phyloP scores from a whole-genome alignment of 176 grass and related monocot species.

The Carex parvula region DNA sequence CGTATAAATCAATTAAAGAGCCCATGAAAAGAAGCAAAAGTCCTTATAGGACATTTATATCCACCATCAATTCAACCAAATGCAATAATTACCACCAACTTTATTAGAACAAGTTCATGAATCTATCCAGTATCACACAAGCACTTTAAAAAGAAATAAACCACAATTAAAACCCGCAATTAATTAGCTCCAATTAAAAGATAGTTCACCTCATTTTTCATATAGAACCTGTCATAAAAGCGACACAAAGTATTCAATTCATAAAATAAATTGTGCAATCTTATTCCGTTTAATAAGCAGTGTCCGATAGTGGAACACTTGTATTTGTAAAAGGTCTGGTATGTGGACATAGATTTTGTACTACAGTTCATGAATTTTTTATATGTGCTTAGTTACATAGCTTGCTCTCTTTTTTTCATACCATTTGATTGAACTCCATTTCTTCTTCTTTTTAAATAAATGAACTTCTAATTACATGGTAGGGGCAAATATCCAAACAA shows the following conservation, averaged over 20 bases:
- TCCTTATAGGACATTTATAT: slow-evolving; percentile 21
- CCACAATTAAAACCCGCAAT: background rate
- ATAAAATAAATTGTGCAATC: background rate
- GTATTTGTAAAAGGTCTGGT: background rate
- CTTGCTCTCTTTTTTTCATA: background rate
- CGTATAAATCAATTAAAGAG: slow-evolving; percentile 1
- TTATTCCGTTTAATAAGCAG: background rate
- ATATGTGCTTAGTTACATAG: background rate
- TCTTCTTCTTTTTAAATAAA: background rate
- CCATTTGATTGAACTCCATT: background rate
- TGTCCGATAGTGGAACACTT: background rate
- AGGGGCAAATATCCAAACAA: background rate
- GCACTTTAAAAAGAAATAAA: background rate
- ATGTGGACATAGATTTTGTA: background rate
- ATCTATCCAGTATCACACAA: slow-evolving; percentile 2
- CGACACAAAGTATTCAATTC: background rate
- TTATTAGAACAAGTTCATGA: slow-evolving; percentile 13
- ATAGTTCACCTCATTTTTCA: background rate
- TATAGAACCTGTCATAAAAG: background rate
- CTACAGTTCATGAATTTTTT: background rate
- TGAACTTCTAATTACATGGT: background rate
- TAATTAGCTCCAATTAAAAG: background rate
- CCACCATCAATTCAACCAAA: slow-evolving; percentile 27
- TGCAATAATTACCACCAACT: slow-evolving; percentile 23
- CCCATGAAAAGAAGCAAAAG: slow-evolving; percentile 21